A percentile compares a stretch with the other conserved stretches of the same genome.
Evolutionary conservation across 2,329 filamentous ascomycete genomes (phyloP).

Genomic region (Botrytis squamosa): DNA sequence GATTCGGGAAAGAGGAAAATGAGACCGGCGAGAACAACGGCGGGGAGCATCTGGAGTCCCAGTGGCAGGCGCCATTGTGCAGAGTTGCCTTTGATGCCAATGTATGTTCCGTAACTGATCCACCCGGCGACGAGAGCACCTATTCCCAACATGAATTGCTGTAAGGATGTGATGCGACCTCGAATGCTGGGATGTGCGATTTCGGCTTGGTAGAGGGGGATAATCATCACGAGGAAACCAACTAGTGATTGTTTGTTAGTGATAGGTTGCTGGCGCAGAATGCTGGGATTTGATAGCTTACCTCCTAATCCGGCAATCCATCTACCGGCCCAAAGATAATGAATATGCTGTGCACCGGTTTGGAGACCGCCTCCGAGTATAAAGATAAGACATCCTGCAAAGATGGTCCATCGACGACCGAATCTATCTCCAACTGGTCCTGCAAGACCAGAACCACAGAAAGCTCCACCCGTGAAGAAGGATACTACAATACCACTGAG

Average conservation of each 20-base stretch:
- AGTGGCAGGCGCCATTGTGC: slow-evolving; percentile 40
- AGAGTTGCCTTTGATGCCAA: slow-evolving; percentile 35
- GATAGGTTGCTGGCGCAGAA: too few species aligned
- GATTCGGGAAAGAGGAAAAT: slow-evolving; percentile 65
- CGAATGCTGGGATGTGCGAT: slow-evolving; percentile 76
- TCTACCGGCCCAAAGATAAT: slow-evolving; percentile 69
- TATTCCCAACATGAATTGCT: slow-evolving; percentile 81
- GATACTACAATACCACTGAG: slow-evolving; percentile 71
- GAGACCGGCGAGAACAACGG: slow-evolving; percentile 49
- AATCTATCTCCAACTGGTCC: slow-evolving; percentile 55
- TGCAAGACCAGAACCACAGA: slow-evolving; percentile 57
- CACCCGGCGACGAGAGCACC: slow-evolving; percentile 71
- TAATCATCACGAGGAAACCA: slow-evolving; percentile 25
- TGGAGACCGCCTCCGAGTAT: slow-evolving; percentile 71
- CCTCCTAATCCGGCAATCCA: slow-evolving; percentile 64
- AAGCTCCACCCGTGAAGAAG: slow-evolving; percentile 67
- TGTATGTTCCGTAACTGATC: slow-evolving; percentile 63
- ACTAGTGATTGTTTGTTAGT: neutral
- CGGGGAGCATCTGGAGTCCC: slow-evolving; percentile 60
- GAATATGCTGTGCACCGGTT: slow-evolving; percentile 59
- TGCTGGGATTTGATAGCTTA: neutral
- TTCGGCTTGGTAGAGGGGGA: slow-evolving; percentile 59
- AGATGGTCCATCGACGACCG: slow-evolving; percentile 70
- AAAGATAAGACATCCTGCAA: slow-evolving; percentile 70
- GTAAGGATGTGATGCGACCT: slow-evolving; percentile 67